Evolutionary conservation across 2,329 filamentous ascomycete species (phyloP), one percentile per base, ranked within the genome.

Genomic region (Trichocomaceae sp.): DNA sequence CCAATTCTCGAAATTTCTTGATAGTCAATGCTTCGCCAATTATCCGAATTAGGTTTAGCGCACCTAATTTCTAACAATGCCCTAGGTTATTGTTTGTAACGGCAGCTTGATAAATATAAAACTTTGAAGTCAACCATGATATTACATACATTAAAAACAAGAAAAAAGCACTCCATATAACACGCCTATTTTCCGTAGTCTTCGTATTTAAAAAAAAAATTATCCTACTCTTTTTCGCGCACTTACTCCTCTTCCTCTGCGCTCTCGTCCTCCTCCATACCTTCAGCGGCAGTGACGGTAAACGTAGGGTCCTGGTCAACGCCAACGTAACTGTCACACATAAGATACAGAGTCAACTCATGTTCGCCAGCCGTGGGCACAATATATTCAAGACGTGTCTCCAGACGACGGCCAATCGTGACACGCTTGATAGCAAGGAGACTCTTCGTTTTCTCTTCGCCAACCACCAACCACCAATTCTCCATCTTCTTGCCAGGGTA

Each of bases 401-500:
- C 86, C 64, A 96, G 74, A 67, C 87, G 85, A 63, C 82, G 82
- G 41, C 85, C 87, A 60, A 99, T 86, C 1, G 91, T 95, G 57
- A 99, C 86, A 62, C 92, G 83, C 80, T 97, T 99, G 77, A 97
- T 96, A 2, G 89, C 91, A 56, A 97, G 78, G 59, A 99, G 77
- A 60, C 81, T 91, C 77, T 90, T 92, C 41, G 87, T 89, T 69
- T 83, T 87, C 75, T 96, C 90, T 63, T 97, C 91, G 29, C 91
- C 92, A 33, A 99, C 89, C 19, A 99, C 89, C 54, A 99, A 76
- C 93, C 93, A 99, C 91, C 91, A 99, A 69, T 93, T 96, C 79
- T 99, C 93, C 77, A 89, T 86, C 80, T 99, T 99, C 71, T 87
- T 86, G 49, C 72, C 78, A 0, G 93, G 91, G 69, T 93, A 99